Evolutionary conservation across 2,329 filamentous ascomycete genomes (phyloP).

Genomic region (Apiospora saccharicola): DNA sequence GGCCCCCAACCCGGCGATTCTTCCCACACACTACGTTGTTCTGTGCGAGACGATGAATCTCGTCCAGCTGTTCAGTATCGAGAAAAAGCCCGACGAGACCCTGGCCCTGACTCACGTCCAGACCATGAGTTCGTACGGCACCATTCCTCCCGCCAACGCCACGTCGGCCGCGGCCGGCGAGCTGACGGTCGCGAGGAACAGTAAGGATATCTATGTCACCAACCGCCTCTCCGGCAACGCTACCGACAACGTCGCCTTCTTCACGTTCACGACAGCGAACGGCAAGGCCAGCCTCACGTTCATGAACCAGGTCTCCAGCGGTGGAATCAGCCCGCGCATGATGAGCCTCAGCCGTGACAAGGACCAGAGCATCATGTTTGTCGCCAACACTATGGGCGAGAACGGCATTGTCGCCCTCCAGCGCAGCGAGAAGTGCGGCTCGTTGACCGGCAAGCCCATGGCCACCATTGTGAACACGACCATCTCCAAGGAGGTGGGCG

Average conservation of each 20-base stretch:
- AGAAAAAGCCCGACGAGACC: slow-evolving; percentile 38
- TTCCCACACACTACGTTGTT: slow-evolving; percentile 55
- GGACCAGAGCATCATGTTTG: slow-evolving; percentile 47
- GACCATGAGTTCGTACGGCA: slow-evolving; percentile 51
- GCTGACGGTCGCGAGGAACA: slow-evolving; percentile 51
- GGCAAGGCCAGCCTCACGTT: slow-evolving; percentile 34
- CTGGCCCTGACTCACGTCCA: slow-evolving; percentile 48
- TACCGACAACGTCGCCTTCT: slow-evolving; percentile 57
- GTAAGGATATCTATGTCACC: slow-evolving; percentile 56
- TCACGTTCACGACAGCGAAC: slow-evolving; percentile 41
- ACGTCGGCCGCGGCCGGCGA: slow-evolving; percentile 53
- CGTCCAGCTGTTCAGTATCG: slow-evolving; percentile 51
- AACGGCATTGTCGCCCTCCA: slow-evolving; percentile 49
- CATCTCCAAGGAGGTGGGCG: slow-evolving; percentile 31
- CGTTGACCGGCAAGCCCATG: slow-evolving; percentile 34
- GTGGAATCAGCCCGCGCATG: slow-evolving; percentile 52
- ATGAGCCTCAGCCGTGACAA: slow-evolving; percentile 49
- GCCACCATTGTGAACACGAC: slow-evolving; percentile 30
- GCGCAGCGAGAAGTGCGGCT: slow-evolving; percentile 36
- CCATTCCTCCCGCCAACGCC: slow-evolving; percentile 44
- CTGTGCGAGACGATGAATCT: slow-evolving; percentile 56
- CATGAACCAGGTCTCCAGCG: slow-evolving; percentile 34
- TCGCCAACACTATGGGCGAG: slow-evolving; percentile 55
- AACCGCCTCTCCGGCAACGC: slow-evolving; percentile 56
- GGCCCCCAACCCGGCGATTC: slow-evolving; percentile 29